A percentile compares a stretch with the other conserved stretches of the same genome.
Evolutionary conservation across 2,329 filamentous ascomycete genomes (phyloP).

Genomic region (Trichoderma polysporum): DNA sequence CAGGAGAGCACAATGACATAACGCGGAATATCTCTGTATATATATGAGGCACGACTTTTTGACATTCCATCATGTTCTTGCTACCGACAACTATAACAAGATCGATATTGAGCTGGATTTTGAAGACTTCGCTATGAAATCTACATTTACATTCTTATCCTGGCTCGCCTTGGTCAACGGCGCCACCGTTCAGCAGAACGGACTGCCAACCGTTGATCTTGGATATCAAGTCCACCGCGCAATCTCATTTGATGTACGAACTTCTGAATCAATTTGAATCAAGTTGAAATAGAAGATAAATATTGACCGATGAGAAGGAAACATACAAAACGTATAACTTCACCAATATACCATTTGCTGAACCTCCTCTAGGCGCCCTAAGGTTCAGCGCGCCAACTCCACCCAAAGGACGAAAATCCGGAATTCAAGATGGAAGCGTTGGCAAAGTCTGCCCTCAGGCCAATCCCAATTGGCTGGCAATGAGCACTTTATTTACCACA

Average conservation of each 20-base stretch:
- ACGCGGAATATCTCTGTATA: neutral
- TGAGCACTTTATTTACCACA: neutral
- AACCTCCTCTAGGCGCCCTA: slow-evolving; percentile 7
- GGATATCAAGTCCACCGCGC: slow-evolving; percentile 18
- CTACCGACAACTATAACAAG: neutral
- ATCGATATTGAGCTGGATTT: neutral
- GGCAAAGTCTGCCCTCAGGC: slow-evolving; percentile 19
- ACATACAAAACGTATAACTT: slow-evolving; percentile 17
- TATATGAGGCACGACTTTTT: neutral
- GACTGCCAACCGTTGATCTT: slow-evolving; percentile 12
- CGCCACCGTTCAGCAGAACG: neutral
- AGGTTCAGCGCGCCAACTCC: slow-evolving; percentile 2
- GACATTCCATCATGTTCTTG: no score
- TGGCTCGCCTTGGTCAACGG: neutral
- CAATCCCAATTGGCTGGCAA: neutral
- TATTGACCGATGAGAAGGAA: neutral
- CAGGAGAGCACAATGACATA: neutral
- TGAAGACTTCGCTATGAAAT: neutral
- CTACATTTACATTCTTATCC: neutral
- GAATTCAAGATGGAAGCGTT: slow-evolving; percentile 13
- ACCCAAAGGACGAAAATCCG: slow-evolving; percentile 5
- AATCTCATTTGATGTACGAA: slow-evolving; percentile 18
- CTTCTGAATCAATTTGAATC: neutral
- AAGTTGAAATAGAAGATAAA: no score
- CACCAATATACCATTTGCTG: slow-evolving; percentile 14